These are phyloP conservation scores for Neurospora sp. DNA, from an alignment of 495 filamentous ascomycete species.

Conservation along the genomic window DNA sequence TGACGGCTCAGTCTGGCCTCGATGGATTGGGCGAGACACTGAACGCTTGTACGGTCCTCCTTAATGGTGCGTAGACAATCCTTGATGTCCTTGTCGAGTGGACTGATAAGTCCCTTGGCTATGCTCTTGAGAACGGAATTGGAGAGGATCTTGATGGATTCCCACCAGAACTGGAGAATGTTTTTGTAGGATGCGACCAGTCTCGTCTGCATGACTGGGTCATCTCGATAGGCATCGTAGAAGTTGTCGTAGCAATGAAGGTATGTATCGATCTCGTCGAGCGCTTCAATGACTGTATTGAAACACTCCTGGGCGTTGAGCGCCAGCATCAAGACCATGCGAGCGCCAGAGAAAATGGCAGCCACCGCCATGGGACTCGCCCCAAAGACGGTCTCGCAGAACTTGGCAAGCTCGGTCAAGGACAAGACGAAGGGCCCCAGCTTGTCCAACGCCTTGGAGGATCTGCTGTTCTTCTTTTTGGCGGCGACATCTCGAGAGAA, in stretches of 20 bases:
- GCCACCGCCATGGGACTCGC: slow-evolving; percentile 5
- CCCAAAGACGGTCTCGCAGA: slow-evolving; percentile 4
- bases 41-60: slow-evolving; percentile 2
- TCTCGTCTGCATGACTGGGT: slow-evolving; percentile 1
- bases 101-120: neutral
- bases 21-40: neutral
- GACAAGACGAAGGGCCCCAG: slow-evolving; percentile 3
- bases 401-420: neutral
- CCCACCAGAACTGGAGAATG: slow-evolving; percentile 7
- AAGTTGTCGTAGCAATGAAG: slow-evolving; percentile 4
- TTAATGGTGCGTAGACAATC: slow-evolving; percentile 5
- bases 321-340: slow-evolving; percentile 5
- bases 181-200: slow-evolving; percentile 6
- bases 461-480: neutral
- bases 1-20: slow-evolving; percentile 6
- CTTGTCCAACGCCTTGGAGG: neutral
- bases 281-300: slow-evolving; percentile 2
- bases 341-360: slow-evolving; percentile 4
- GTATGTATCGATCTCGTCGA: slow-evolving; percentile 3
- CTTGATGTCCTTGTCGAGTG: slow-evolving; percentile 5
- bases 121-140: neutral
- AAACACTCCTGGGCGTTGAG: slow-evolving; percentile 6
- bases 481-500: neutral
- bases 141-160: slow-evolving; percentile 6
- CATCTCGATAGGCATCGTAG: neutral